Conservation (phyloP, 106 monocot genomes). For the Posidonia australis region DNA sequence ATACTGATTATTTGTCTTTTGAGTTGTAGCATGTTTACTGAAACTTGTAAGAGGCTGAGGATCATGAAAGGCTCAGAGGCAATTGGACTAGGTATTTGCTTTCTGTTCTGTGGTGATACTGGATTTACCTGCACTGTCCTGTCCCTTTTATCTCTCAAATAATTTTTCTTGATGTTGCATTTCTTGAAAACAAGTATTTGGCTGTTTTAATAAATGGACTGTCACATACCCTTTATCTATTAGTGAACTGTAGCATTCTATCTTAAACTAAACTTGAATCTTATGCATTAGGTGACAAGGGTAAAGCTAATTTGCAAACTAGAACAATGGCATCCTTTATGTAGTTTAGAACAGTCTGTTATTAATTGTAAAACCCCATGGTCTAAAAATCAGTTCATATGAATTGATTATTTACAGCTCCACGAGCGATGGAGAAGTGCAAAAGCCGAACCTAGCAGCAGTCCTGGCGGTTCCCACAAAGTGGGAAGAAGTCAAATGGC, state of each 20-base stretch:
- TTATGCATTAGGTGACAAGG: no score
- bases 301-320: no score
- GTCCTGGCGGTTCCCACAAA: neutral
- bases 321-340: no score
- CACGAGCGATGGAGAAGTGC: conserved; percentile 48
- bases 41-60: conserved; percentile 46
- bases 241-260: no score
- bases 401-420: conserved; percentile 16
- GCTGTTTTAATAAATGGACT: no score
- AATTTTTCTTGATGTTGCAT: neutral
- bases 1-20: neutral
- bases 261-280: no score
- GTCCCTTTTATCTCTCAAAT: neutral
- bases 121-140: neutral
- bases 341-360: no score
- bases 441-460: conserved; percentile 27
- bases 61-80: conserved; percentile 65
- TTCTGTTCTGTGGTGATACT: neutral
- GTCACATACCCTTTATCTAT: no score
- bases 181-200: no score
- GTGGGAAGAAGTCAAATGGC: neutral
- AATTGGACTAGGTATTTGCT: conserved; percentile 40
- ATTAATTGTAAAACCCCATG: no score
- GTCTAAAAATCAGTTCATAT: no score
- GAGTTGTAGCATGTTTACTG: conserved; percentile 45